A percentile compares a stretch with the other conserved stretches of the same genome.
Evolutionary conservation across 106 monocot species (phyloP).

Genomic region (Dendrobium officinale): DNA sequence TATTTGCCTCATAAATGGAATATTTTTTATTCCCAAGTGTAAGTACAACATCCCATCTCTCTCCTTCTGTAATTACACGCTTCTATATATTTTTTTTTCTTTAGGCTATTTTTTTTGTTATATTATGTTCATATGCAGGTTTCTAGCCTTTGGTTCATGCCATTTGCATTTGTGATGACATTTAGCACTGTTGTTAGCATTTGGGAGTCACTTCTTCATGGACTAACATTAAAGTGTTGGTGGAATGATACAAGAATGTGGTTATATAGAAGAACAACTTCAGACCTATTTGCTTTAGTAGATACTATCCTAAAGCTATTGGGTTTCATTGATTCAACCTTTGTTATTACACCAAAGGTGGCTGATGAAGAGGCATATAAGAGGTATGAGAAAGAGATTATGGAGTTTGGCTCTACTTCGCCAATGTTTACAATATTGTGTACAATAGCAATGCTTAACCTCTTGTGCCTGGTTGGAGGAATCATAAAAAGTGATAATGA

Average conservation of each 20-base stretch:
- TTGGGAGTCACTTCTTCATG: constrained; percentile 19
- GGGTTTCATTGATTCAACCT: constrained; percentile 31
- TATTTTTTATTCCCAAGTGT: constrained; percentile 60
- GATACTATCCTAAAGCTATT: constrained; percentile 41
- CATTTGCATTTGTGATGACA: constrained; percentile 32
- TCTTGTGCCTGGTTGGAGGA: constrained; percentile 31
- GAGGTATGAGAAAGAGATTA: constrained; percentile 51
- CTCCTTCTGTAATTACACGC: too few relatives aligned
- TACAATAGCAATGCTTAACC: constrained; percentile 39
- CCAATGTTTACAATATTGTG: constrained; percentile 33
- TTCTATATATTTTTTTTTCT: too few relatives aligned
- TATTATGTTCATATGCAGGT: constrained; percentile 15
- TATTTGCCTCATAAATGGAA: constrained; percentile 34
- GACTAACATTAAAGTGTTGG: constrained; percentile 39
- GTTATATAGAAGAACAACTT: constrained; percentile 48
- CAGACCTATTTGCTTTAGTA: constrained; percentile 45
- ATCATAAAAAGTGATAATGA: constrained; percentile 15
- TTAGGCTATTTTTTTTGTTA: background rate
- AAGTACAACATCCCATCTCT: constrained; percentile 4
- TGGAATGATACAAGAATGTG: constrained; percentile 74
- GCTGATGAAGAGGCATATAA: constrained; percentile 28
- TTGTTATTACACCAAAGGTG: constrained; percentile 52
- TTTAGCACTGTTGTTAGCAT: constrained; percentile 17
- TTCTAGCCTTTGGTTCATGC: constrained; percentile 32
- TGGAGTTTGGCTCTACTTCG: constrained; percentile 50